phyloP scores from a whole-genome alignment of 176 grass and related monocot species.

The Stipa capillata region DNA sequence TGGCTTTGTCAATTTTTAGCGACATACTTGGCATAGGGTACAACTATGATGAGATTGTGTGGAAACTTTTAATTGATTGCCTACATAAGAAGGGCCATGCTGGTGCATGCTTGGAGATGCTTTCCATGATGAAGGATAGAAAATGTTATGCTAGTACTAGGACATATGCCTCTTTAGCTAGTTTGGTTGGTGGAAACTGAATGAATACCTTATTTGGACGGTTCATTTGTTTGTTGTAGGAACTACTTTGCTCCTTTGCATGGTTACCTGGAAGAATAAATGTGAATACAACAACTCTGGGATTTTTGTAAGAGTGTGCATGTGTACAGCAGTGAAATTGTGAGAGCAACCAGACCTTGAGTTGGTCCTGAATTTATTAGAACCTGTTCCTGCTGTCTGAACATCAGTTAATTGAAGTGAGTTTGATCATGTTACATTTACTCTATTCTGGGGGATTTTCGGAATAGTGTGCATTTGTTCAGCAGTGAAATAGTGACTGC shows the following conservation, averaged over 20 bases:
- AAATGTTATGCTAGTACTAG: background rate
- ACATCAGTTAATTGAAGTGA: background rate
- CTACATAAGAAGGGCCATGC: background rate
- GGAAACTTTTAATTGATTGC: slow-evolving; percentile 24
- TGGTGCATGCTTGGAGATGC: background rate
- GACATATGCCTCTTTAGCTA: slow-evolving; percentile 8
- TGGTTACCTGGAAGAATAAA: background rate
- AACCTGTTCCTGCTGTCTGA: background rate
- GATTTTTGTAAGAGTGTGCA: background rate
- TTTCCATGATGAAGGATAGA: background rate
- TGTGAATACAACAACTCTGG: background rate
- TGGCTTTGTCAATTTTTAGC: slow-evolving; percentile 12
- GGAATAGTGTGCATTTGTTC: background rate
- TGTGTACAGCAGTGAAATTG: background rate
- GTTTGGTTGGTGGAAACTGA: background rate
- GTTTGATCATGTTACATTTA: background rate
- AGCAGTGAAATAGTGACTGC: background rate
- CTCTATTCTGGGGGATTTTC: background rate
- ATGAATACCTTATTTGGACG: background rate
- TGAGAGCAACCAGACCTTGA: background rate
- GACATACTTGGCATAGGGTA: slow-evolving; percentile 23
- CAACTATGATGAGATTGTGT: slow-evolving; percentile 31
- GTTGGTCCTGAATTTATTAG: background rate
- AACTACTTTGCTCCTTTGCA: background rate
- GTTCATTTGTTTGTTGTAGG: background rate